Conservation (phyloP, 768 basidiomycete species). For the Boletus rubroflammeus region DNA sequence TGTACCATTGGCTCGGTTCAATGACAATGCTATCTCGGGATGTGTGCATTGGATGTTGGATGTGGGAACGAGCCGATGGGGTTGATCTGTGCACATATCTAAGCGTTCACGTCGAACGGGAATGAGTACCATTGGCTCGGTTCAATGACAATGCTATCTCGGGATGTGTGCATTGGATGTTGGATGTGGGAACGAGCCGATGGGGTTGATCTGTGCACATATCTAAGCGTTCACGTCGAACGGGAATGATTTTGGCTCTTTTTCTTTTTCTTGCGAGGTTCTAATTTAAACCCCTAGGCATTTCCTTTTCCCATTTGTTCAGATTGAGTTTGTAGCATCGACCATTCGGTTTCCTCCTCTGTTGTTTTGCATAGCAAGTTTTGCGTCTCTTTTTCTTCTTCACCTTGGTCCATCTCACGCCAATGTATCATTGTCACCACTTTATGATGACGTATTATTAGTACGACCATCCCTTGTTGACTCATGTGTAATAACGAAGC, state of each 20-base stretch:
- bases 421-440: conserved; percentile 22
- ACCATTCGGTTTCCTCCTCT: conserved; percentile 3
- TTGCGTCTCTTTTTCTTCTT: background rate
- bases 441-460: conserved; percentile 18
- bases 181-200: background rate
- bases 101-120: background rate
- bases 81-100: background rate
- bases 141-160: conserved; percentile 13
- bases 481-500: conserved; percentile 15
- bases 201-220: background rate
- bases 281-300: conserved; percentile 7
- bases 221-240: background rate
- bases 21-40: conserved; percentile 7
- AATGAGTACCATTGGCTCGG: conserved; percentile 9
- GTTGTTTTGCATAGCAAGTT: conserved; percentile 28
- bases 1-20: conserved; percentile 12
- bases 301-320: background rate
- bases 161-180: background rate
- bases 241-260: background rate
- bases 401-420: conserved; percentile 14
- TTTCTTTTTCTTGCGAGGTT: background rate
- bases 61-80: background rate
- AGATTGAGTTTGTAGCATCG: conserved; percentile 2
- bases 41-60: background rate
- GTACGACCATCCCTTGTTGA: conserved; percentile 9